Evolutionary conservation across 2,329 filamentous ascomycete species (phyloP).

Genomic region (Exophiala dermatitidis): DNA sequence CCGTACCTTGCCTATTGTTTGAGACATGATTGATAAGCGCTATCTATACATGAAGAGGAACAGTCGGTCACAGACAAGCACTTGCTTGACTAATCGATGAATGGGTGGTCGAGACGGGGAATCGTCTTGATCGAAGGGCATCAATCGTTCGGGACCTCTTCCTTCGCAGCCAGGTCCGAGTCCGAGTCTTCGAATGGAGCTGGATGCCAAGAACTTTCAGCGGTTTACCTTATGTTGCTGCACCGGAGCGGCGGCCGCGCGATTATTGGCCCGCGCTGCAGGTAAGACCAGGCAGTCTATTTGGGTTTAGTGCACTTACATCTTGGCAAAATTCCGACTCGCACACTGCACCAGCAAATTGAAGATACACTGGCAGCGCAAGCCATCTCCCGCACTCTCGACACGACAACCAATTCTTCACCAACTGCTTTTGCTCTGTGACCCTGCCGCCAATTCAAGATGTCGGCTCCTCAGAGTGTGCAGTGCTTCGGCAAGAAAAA

Average conservation of each 20-base stretch:
- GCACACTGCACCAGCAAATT: background rate
- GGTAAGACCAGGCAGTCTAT: too few relatives aligned
- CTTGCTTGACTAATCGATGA: too few relatives aligned
- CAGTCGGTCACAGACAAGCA: too few relatives aligned
- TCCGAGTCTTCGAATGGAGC: too few relatives aligned
- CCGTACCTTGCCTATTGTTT: slow-evolving; percentile 40
- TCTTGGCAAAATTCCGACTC: background rate
- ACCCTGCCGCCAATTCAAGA: slow-evolving; percentile 42
- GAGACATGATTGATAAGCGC: slow-evolving; percentile 35
- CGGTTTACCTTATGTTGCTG: too few relatives aligned
- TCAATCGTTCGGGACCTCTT: too few relatives aligned
- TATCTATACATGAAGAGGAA: slow-evolving; percentile 14
- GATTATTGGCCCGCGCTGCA: too few relatives aligned
- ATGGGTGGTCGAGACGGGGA: too few relatives aligned
- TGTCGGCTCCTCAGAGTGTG: slow-evolving; percentile 72
- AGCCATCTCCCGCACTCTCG: background rate
- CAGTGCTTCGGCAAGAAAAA: slow-evolving; percentile 99
- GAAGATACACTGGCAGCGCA: background rate
- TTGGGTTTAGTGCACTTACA: background rate
- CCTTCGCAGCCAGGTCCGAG: too few relatives aligned
- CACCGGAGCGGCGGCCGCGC: too few relatives aligned
- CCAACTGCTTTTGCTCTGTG: slow-evolving; percentile 20
- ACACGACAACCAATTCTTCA: background rate
- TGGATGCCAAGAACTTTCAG: too few relatives aligned
- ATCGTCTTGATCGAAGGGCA: too few relatives aligned